Evolutionary conservation across 441 rosid species (phyloP).

Genomic region (Pelargonium australe): DNA sequence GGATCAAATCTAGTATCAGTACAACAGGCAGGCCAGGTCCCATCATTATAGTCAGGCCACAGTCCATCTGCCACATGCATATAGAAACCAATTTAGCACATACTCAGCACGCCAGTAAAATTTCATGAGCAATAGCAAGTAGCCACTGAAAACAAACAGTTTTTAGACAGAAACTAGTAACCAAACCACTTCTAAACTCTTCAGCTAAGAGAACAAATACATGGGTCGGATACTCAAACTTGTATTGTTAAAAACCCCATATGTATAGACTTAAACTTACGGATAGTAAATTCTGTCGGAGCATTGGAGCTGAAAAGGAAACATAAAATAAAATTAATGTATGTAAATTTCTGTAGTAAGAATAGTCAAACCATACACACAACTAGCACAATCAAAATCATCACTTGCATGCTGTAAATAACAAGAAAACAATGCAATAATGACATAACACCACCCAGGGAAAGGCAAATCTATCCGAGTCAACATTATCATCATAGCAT

Average conservation of each 20-base stretch:
- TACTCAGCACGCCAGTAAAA: background rate
- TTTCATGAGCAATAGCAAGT: conserved; percentile 1
- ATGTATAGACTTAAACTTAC: conserved; percentile 43
- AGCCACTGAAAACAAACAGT: background rate
- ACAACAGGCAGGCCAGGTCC: conserved; percentile 89
- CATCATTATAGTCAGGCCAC: conserved; percentile 94
- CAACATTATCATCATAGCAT: too few relatives aligned
- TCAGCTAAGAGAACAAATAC: too few relatives aligned
- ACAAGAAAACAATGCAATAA: too few relatives aligned
- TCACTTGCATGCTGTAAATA: too few relatives aligned
- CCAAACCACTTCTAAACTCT: too few relatives aligned
- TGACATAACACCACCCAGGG: too few relatives aligned
- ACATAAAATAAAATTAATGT: conserved; percentile 9
- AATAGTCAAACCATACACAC: background rate
- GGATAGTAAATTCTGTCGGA: conserved; percentile 79
- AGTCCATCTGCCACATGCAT: conserved; percentile 58
- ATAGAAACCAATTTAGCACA: conserved; percentile 18
- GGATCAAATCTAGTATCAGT: conserved; percentile 43
- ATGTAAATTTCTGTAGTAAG: background rate
- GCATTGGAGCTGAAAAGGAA: conserved; percentile 44
- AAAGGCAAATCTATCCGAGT: too few relatives aligned
- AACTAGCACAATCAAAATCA: too few relatives aligned
- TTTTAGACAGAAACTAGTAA: background rate
- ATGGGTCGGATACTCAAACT: background rate
- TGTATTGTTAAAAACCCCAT: background rate